These are phyloP conservation scores for Remersonia thermophila DNA, from an alignment of 2,329 filamentous ascomycete genomes.

Conservation along the genomic window DNA sequence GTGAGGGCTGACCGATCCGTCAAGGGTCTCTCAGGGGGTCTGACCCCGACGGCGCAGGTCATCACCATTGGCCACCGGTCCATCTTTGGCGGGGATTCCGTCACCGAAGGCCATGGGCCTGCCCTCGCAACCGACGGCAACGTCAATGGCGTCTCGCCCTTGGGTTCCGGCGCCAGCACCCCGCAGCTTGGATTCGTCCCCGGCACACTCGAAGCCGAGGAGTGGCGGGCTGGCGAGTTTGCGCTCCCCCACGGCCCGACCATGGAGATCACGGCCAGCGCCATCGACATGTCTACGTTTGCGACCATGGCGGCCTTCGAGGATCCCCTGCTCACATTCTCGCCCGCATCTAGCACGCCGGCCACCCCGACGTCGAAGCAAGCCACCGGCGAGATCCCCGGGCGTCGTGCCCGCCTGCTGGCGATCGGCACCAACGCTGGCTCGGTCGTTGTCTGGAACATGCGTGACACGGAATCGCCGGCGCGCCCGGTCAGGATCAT, in stretches of 20 bases:
- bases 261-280: conserved; percentile 54
- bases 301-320: conserved; percentile 61
- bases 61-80: conserved; percentile 4
- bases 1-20: conserved; percentile 21
- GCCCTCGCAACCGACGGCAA: background rate
- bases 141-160: background rate
- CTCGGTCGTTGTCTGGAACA: conserved; percentile 72
- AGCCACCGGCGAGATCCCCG: conserved; percentile 54
- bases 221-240: conserved; percentile 55
- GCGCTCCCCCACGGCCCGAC: conserved; percentile 47
- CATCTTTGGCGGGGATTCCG: conserved; percentile 11
- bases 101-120: background rate
- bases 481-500: conserved; percentile 68
- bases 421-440: conserved; percentile 72
- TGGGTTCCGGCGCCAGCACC: conserved; percentile 2
- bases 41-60: conserved; percentile 7
- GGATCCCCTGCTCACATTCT: conserved; percentile 55
- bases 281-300: conserved; percentile 63
- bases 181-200: conserved; percentile 1
- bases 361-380: conserved; percentile 30
- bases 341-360: conserved; percentile 33
- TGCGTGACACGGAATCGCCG: conserved; percentile 51
- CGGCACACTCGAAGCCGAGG: conserved; percentile 31
- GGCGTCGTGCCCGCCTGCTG: conserved; percentile 68
- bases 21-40: conserved; percentile 9